These are phyloP conservation scores for Debaryomyces udenii DNA, from an alignment of 1,139 yeast species.

Conservation along the genomic window DNA sequence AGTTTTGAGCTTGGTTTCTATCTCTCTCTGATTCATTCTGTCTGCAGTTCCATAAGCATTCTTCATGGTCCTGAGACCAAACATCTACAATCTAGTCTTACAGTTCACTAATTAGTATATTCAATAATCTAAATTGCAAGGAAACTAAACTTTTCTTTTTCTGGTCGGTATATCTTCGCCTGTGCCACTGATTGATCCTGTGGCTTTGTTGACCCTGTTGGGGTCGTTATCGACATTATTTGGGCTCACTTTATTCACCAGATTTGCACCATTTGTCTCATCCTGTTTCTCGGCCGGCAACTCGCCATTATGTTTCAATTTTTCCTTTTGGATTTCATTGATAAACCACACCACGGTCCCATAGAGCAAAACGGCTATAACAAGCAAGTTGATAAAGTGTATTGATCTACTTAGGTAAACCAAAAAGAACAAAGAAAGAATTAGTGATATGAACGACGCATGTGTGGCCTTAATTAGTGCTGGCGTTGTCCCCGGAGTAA, in stretches of 20 bases:
- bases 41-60: no score
- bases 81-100: not conserved
- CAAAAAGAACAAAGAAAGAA: conserved; percentile 55
- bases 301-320: conserved; percentile 32
- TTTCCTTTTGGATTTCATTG: conserved; percentile 60
- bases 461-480: conserved; percentile 72
- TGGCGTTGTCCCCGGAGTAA: conserved; percentile 94
- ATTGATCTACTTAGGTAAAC: conserved; percentile 66
- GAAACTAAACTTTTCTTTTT: conserved; percentile 1
- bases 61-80: no score
- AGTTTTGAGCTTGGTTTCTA: no score
- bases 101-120: not conserved
- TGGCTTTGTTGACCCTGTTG: conserved; percentile 1
- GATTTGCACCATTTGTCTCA: conserved; percentile 7
- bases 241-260: not conserved
- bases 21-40: no score
- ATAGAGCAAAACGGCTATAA: conserved; percentile 74
- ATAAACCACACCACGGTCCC: conserved; percentile 87
- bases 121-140: not conserved
- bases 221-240: not conserved
- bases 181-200: not conserved
- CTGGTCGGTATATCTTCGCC: conserved; percentile 1
- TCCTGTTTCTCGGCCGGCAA: conserved; percentile 16
- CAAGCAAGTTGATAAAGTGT: conserved; percentile 75
- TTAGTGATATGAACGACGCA: conserved; percentile 34